A percentile compares a stretch with the other conserved stretches of the same genome.
Conservation (phyloP, 139 green algal genomes). For the Tetradesmus lagerheimii region DNA sequence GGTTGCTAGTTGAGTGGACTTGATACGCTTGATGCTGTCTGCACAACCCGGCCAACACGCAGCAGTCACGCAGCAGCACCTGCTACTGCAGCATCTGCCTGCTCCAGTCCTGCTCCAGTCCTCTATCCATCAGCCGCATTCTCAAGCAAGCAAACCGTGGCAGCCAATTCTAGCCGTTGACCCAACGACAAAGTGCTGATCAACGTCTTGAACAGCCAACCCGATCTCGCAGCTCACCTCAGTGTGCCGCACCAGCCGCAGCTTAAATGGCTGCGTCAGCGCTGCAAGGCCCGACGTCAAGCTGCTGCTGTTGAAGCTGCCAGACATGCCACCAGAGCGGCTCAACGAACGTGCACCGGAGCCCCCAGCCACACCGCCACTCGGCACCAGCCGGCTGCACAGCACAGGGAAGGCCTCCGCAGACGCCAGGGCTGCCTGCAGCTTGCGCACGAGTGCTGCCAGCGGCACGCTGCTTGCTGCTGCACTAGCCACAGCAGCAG, state of each 20-base stretch:
- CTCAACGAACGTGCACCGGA: constrained; percentile 12
- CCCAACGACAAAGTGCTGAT: too few relatives aligned
- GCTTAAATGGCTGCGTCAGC: constrained; percentile 94
- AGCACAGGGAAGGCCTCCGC: constrained; percentile 87
- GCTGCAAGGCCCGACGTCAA: constrained; percentile 76
- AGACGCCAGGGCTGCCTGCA: constrained; percentile 82
- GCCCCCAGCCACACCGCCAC: constrained; percentile 7
- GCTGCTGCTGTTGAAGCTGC: constrained; percentile 57
- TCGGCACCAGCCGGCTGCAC: constrained; percentile 42
- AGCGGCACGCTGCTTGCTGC: constrained; percentile 53
- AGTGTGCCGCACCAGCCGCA: constrained; percentile 79
- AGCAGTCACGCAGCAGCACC: too few relatives aligned
- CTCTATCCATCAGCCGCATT: too few relatives aligned
- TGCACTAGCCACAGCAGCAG: not conserved
- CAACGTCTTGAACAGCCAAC: too few relatives aligned
- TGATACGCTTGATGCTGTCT: too few relatives aligned
- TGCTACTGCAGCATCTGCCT: too few relatives aligned
- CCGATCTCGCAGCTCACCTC: not conserved
- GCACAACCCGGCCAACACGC: too few relatives aligned
- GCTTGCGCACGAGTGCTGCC: constrained; percentile 78
- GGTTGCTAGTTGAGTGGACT: too few relatives aligned
- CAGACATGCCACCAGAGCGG: constrained; percentile 38
- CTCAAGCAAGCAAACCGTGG: too few relatives aligned
- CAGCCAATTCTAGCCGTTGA: too few relatives aligned
- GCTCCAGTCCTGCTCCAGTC: too few relatives aligned